phyloP scores from a whole-genome alignment of 2,329 filamentous ascomycete species.

The Lomentospora prolificans region DNA sequence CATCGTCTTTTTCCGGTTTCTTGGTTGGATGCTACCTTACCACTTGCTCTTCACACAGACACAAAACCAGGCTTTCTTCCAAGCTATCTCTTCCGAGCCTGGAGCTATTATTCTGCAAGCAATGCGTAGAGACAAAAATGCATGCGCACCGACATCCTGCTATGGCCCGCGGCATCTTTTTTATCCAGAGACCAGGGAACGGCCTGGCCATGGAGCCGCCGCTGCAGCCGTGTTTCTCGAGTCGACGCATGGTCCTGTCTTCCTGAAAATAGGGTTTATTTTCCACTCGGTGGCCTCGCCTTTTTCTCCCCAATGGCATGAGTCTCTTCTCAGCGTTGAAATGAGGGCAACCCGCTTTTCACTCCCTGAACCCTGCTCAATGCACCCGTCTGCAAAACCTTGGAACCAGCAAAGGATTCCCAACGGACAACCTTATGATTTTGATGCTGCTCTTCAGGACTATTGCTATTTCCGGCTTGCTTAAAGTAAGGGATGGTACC shows the following conservation, averaged over 20 bases:
- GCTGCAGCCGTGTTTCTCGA: not conserved
- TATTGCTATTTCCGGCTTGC: too few species aligned
- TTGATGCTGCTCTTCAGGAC: not conserved
- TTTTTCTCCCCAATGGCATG: too few species aligned
- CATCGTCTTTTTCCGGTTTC: not conserved
- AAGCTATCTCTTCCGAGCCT: too few species aligned
- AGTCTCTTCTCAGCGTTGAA: not conserved
- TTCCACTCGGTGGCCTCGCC: not conserved
- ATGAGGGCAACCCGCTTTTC: not conserved
- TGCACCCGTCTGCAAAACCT: not conserved
- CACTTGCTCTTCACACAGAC: not conserved
- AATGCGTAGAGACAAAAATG: not conserved
- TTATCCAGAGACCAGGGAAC: not conserved
- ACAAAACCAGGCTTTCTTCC: too few species aligned
- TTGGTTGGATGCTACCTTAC: not conserved
- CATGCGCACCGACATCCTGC: not conserved
- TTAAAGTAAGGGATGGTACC: too few species aligned
- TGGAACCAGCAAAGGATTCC: not conserved
- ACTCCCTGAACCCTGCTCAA: not conserved
- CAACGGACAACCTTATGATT: not conserved
- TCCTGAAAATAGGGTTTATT: not conserved
- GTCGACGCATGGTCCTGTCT: not conserved
- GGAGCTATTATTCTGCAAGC: not conserved
- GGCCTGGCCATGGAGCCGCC: not conserved
- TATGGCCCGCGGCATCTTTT: not conserved